These are phyloP conservation scores for Boechera divaricarpa DNA, from an alignment of 345 rosid genomes.

Conservation along the genomic window DNA sequence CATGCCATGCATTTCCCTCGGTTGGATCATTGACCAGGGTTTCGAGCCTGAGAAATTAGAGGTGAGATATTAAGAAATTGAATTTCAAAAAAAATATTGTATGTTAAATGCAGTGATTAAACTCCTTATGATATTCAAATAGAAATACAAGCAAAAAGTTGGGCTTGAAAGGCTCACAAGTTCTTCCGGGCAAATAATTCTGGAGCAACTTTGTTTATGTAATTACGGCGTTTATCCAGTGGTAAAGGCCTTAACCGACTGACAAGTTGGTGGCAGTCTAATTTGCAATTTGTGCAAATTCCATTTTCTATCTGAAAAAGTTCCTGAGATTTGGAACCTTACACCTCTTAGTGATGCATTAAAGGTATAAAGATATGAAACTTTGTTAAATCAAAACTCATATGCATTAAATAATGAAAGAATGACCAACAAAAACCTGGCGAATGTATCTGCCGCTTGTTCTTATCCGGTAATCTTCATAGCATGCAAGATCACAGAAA, in stretches of 20 bases:
- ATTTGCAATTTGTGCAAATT: constrained; percentile 75
- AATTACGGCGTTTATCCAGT: constrained; percentile 59
- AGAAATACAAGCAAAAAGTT: constrained; percentile 1
- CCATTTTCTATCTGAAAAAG: constrained; percentile 90
- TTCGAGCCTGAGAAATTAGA: constrained; percentile 59
- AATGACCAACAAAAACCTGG: constrained; percentile 56
- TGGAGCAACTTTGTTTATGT: constrained; percentile 71
- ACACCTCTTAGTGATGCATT: constrained; percentile 27
- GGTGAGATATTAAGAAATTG: not conserved
- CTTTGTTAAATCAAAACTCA: not conserved
- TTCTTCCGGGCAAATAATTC: constrained; percentile 63
- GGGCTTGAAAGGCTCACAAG: constrained; percentile 57
- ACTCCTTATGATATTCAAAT: not conserved
- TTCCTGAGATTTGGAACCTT: constrained; percentile 59
- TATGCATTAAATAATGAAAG: constrained; percentile 19
- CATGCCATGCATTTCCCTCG: constrained; percentile 95
- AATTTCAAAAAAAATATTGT: not conserved
- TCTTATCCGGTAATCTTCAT: constrained; percentile 87
- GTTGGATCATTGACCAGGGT: constrained; percentile 78
- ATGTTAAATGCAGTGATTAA: constrained; percentile 9
- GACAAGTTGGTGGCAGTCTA: constrained; percentile 90
- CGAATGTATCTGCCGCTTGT: constrained; percentile 80
- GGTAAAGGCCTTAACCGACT: constrained; percentile 71
- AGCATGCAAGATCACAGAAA: constrained; percentile 80
- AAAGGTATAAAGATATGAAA: constrained; percentile 6